Evolutionary conservation across 345 rosid species (phyloP).

Genomic region (Eucalyptus curtisii): DNA sequence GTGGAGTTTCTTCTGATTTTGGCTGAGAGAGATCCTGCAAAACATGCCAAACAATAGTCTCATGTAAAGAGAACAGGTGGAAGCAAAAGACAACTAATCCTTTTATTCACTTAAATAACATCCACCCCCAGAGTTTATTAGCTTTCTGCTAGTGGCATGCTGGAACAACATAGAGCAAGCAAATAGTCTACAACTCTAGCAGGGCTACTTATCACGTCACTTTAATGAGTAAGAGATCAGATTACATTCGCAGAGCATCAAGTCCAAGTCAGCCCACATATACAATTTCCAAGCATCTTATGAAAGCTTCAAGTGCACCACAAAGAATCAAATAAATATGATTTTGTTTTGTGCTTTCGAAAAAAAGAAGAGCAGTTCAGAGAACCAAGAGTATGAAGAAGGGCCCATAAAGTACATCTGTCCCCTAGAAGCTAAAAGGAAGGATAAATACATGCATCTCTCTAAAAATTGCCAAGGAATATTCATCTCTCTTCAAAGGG

Average conservation of each 20-base stretch:
- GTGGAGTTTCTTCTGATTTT: slow-evolving; percentile 61
- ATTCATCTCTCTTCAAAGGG: not conserved
- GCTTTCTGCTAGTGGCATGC: not conserved
- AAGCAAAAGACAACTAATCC: not conserved
- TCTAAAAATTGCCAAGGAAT: not conserved
- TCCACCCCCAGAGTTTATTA: not conserved
- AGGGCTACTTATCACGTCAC: not conserved
- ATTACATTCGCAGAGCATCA: not conserved
- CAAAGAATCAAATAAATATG: not conserved
- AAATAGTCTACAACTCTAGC: not conserved
- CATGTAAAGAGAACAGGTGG: not conserved
- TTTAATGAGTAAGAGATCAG: not conserved
- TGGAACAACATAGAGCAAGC: not conserved
- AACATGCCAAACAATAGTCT: not conserved
- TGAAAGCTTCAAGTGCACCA: not conserved
- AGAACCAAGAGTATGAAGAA: not conserved
- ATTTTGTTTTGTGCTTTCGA: not conserved
- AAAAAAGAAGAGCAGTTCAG: not conserved
- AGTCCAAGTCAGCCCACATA: not conserved
- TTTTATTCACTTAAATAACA: not conserved
- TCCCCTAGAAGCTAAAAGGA: not conserved
- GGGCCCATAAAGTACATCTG: not conserved
- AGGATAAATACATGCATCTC: not conserved
- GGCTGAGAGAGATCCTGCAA: slow-evolving; percentile 79
- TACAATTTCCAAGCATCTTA: not conserved